Evolutionary conservation across 2,329 filamentous ascomycete genomes (phyloP).

Genomic region (Cordyceps tenuipes): DNA sequence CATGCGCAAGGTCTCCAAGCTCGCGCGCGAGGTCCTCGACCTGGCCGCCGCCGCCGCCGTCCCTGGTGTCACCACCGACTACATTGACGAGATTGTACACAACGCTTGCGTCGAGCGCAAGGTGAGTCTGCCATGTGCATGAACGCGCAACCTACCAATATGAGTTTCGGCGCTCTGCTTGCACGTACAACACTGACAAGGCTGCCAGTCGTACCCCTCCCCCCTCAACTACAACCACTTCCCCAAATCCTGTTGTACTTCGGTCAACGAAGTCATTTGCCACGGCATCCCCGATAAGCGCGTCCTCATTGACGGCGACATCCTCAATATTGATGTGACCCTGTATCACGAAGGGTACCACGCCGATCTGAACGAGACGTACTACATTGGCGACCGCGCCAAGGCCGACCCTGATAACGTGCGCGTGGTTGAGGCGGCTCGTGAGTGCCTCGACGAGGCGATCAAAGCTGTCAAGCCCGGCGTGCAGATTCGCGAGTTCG

Average conservation of each 20-base stretch:
- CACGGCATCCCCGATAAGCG: constrained; percentile 95
- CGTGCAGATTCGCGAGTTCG: constrained; percentile 84
- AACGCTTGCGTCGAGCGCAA: constrained; percentile 89
- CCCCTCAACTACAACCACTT: constrained; percentile 94
- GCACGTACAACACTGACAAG: not conserved
- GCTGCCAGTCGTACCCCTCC: constrained; percentile 75
- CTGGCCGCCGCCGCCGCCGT: constrained; percentile 74
- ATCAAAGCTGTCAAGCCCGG: constrained; percentile 92
- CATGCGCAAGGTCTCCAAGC: constrained; percentile 85
- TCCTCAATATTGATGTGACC: constrained; percentile 93
- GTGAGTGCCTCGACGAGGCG: constrained; percentile 82
- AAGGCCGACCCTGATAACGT: constrained; percentile 77
- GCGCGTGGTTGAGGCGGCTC: constrained; percentile 79
- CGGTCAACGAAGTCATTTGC: constrained; percentile 94
- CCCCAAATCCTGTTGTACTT: constrained; percentile 96
- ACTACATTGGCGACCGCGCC: constrained; percentile 90
- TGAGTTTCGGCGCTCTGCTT: not conserved
- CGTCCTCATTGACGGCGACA: constrained; percentile 81
- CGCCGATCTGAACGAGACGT: constrained; percentile 95
- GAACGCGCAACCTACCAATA: not conserved
- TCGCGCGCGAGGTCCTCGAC: constrained; percentile 87
- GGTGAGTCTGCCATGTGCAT: constrained; percentile 43
- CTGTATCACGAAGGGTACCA: constrained; percentile 94
- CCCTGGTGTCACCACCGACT: constrained; percentile 92
- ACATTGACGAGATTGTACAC: constrained; percentile 91